These are phyloP conservation scores for Monascus purpureus DNA, from an alignment of 495 filamentous ascomycete species.

Conservation along the genomic window DNA sequence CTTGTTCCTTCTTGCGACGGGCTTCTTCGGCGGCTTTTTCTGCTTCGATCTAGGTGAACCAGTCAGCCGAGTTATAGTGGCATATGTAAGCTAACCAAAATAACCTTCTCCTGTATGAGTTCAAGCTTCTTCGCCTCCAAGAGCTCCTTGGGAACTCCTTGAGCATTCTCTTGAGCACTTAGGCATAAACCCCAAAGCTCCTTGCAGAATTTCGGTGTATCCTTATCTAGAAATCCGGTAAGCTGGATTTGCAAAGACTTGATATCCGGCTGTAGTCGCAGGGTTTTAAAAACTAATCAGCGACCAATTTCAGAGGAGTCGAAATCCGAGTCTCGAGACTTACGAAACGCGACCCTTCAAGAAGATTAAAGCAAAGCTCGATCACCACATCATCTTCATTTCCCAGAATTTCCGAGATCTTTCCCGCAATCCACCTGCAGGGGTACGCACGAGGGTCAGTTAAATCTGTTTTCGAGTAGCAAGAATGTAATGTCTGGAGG, in stretches of 20 bases:
- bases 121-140: conserved; percentile 93
- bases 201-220: conserved; percentile 82
- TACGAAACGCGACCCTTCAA: conserved; percentile 72
- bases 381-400: conserved; percentile 92
- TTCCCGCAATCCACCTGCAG: conserved; percentile 77
- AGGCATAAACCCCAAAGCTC: conserved; percentile 84
- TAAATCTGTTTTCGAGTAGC: too few species aligned
- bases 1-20: conserved; percentile 54
- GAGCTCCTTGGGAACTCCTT: conserved; percentile 88
- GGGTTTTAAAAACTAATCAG: not conserved
- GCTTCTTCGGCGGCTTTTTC: conserved; percentile 70
- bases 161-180: conserved; percentile 75
- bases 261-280: conserved; percentile 66
- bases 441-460: too few species aligned
- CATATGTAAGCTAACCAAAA: not conserved
- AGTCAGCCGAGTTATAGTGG: conserved; percentile 2
- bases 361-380: conserved; percentile 77
- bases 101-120: conserved; percentile 85
- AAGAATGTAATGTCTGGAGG: too few species aligned
- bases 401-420: conserved; percentile 73
- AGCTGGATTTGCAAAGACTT: conserved; percentile 88
- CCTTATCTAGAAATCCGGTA: conserved; percentile 88
- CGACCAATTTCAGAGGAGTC: not conserved
- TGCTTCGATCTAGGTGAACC: conserved; percentile 50
- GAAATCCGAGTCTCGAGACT: conserved; percentile 17